Conservation (phyloP, 139 green algal species). For the Tetradesmus lagerheimii region DNA sequence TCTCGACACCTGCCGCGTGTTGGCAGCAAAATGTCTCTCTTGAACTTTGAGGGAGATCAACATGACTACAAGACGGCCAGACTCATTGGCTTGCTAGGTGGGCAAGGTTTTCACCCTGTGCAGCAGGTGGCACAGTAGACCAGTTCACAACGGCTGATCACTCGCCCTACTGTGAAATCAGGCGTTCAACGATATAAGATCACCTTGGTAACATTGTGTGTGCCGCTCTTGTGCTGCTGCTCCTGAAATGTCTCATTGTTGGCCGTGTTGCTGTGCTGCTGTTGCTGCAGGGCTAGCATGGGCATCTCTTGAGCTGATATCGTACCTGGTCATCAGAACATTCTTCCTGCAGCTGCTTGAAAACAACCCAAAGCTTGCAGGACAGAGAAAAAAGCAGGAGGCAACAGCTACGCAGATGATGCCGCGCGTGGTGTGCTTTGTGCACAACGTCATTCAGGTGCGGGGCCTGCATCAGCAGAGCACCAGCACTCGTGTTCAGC, state of each 20-base stretch:
- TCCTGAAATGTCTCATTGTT: neutral
- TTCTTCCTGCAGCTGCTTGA: conserved; percentile 41
- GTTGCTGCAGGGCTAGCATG: conserved; percentile 40
- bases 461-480: neutral
- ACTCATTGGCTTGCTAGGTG: neutral
- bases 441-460: conserved; percentile 50
- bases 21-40: neutral
- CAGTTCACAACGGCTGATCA: neutral
- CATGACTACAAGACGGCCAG: neutral
- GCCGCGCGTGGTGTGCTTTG: conserved; percentile 45
- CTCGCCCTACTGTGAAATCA: no score
- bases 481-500: neutral
- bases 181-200: no score
- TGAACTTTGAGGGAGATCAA: neutral
- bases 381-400: conserved; percentile 29
- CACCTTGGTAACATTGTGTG: neutral
- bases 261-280: neutral
- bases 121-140: neutral
- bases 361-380: conserved; percentile 31
- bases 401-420: conserved; percentile 34
- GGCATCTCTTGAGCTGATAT: conserved; percentile 33
- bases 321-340: conserved; percentile 10
- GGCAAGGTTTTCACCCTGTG: neutral
- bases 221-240: neutral
- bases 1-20: neutral